Evolutionary conservation across 2,329 filamentous ascomycete genomes (phyloP).

Genomic region (Biscogniauxia mediterranea): DNA sequence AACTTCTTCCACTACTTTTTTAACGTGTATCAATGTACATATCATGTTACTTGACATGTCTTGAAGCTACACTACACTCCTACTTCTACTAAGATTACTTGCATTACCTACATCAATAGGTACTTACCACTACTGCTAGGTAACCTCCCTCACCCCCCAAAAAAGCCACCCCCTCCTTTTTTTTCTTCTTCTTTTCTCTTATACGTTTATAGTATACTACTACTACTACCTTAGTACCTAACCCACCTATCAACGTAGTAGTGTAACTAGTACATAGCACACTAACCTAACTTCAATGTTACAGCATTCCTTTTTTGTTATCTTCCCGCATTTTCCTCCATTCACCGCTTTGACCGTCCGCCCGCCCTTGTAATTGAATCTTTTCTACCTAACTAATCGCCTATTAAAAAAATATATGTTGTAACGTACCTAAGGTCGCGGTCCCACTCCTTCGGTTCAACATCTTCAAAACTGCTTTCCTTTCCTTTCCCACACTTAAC

Average conservation of each 20-base stretch:
- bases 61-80: background rate
- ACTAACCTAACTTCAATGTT: too few species aligned
- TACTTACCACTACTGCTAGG: too few species aligned
- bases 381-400: background rate
- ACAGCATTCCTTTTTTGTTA: too few species aligned
- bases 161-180: too few species aligned
- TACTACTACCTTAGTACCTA: background rate
- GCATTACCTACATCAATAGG: too few species aligned
- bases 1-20: too few species aligned
- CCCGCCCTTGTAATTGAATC: conserved; percentile 10
- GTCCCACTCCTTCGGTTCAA: conserved; percentile 20
- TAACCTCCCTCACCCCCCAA: too few species aligned
- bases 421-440: conserved; percentile 7
- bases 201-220: too few species aligned
- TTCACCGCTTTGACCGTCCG: conserved; percentile 23
- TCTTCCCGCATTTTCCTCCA: background rate
- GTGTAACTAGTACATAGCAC: background rate
- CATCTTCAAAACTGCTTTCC: conserved; percentile 19
- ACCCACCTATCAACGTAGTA: background rate
- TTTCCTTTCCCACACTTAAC: conserved; percentile 6
- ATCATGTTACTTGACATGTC: background rate
- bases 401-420: conserved; percentile 19
- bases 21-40: too few species aligned
- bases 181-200: too few species aligned
- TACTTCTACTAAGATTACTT: too few species aligned